Evolutionary conservation across 495 filamentous ascomycete species (phyloP), one percentile per base, ranked within the genome.

Genomic region (Margaritispora aquatica): DNA sequence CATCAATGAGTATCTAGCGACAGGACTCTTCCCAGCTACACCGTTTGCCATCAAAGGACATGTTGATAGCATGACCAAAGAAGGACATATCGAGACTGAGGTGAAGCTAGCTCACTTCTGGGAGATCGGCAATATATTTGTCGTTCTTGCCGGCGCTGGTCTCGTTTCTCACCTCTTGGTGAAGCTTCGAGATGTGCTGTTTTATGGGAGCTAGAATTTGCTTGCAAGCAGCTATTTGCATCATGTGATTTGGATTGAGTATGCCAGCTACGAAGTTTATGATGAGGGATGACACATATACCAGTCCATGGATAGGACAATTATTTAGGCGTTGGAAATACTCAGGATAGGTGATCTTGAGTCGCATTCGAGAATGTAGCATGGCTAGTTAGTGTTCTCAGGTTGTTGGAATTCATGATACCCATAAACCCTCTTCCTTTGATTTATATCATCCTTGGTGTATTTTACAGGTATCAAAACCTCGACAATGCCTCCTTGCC

Each of bases 1-100:
- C 26, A 74, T 94, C 36, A 89, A 93, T 61, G 70, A 84, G 51
- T 94, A 88, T 61, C 59, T 85, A 15, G 72, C 79, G 7, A 86
- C 84, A 22, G 89, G 88, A 0, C 77, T 81, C 24, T 91, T 94
- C 69, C 89, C 89, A 0, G 76, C 77, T 19, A 79, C 80, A 55
- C 65, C 73, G 10, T 65, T 53, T 49, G 54, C 49, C 13, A 61
- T 50, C 29, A 65, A 65, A 63, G 68, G 49, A 53, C 61, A 41
- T 27, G 44, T 26, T 29, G 63, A 29, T 51, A 54, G 17, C 59
- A 56, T 23, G 41, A 27, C 21, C 55, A 63, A 51, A 58, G 62
- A 57, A 47, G 68, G 65, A 7, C 66, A 63, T 36, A 75, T 80
- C 54, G 77, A 79, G 55, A 75, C 77, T 4, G 73, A 80, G 60